phyloP scores from a whole-genome alignment of 2,329 filamentous ascomycete species.

The Fusarium subtropicale region DNA sequence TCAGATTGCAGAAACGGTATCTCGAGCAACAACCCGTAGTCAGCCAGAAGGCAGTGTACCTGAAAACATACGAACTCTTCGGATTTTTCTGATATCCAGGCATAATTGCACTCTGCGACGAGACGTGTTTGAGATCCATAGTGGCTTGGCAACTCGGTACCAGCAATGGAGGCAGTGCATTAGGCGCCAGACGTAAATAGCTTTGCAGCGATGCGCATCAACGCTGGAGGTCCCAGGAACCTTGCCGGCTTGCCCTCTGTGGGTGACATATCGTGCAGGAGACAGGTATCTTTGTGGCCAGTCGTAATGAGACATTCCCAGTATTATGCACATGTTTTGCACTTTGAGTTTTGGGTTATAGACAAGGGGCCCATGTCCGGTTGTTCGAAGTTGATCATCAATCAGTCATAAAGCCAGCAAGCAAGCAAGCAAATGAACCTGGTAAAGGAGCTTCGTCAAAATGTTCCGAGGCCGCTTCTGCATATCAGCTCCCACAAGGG shows the following conservation, averaged over 20 bases:
- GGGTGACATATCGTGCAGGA: conserved; percentile 32
- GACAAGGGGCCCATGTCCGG: conserved; percentile 10
- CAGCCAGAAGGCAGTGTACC: conserved; percentile 5
- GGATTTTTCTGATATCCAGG: conserved; percentile 19
- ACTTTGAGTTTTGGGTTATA: conserved; percentile 5
- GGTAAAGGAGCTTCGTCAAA: conserved; percentile 21
- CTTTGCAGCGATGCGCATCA: conserved; percentile 11
- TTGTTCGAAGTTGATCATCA: conserved; percentile 26
- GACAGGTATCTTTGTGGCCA: conserved; percentile 1
- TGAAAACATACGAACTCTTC: neutral
- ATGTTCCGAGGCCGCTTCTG: conserved; percentile 32
- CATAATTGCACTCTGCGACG: conserved; percentile 25
- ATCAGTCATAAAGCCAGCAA: conserved; percentile 26
- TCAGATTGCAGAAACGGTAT: conserved; percentile 2
- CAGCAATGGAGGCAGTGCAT: conserved; percentile 28
- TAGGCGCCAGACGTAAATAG: conserved; percentile 31
- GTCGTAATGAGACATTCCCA: neutral
- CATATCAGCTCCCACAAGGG: conserved; percentile 44
- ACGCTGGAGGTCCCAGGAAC: conserved; percentile 21
- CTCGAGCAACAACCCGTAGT: neutral
- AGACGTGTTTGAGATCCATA: conserved; percentile 28
- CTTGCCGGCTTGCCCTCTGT: conserved; percentile 20
- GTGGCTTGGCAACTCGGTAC: conserved; percentile 32
- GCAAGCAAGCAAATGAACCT: conserved; percentile 27
- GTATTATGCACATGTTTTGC: conserved; percentile 1